These are phyloP conservation scores for Diaporthe ampelina DNA, from an alignment of 2,329 filamentous ascomycete genomes.

Conservation along the genomic window DNA sequence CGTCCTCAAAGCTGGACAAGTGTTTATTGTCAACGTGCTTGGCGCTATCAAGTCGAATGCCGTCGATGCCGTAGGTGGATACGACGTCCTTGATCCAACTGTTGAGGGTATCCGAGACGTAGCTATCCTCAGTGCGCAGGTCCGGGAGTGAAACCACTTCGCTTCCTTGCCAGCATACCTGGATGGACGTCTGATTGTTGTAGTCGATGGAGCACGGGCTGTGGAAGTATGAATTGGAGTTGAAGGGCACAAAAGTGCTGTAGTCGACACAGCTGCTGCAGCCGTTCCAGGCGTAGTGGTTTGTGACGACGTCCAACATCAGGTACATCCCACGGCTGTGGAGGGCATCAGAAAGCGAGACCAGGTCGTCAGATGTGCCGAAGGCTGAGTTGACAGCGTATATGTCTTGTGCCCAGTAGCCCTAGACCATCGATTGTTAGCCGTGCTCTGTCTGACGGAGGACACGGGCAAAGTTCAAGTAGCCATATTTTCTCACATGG, in stretches of 20 bases:
- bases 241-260: conserved; percentile 67
- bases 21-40: conserved; percentile 64
- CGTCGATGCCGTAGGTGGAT: conserved; percentile 66
- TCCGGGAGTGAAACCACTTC: conserved; percentile 64
- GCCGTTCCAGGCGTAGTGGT: conserved; percentile 69
- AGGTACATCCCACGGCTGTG: conserved; percentile 65
- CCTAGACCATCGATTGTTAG: conserved; percentile 51
- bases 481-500: conserved; percentile 32
- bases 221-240: conserved; percentile 67
- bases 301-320: conserved; percentile 73
- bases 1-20: conserved; percentile 59
- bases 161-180: conserved; percentile 64
- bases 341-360: conserved; percentile 62
- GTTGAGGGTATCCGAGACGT: conserved; percentile 59
- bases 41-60: conserved; percentile 64
- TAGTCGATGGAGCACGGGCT: conserved; percentile 67
- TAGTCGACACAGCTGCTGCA: conserved; percentile 65
- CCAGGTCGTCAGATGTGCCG: conserved; percentile 64
- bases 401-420: conserved; percentile 67
- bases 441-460: not conserved
- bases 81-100: conserved; percentile 63
- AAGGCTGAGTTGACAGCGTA: conserved; percentile 64
- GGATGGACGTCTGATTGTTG: conserved; percentile 56
- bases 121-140: conserved; percentile 60
- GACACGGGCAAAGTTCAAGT: not conserved